Conservation (phyloP, 306 rosid species). For the Argentina anserina region DNA sequence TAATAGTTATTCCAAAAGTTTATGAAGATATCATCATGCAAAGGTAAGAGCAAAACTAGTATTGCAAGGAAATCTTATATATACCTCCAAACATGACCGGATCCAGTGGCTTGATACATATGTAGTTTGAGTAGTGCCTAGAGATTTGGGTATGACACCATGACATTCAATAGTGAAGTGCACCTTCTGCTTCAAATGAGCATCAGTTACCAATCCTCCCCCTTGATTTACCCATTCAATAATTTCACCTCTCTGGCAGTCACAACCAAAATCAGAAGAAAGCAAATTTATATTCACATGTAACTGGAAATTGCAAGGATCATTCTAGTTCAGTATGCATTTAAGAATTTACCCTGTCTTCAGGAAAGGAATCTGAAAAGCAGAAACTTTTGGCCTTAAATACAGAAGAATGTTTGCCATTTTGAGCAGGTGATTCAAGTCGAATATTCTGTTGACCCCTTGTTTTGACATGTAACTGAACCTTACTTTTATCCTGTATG, state of each 20-base stretch:
- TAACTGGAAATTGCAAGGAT: not conserved
- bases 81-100: constrained; percentile 87
- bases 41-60: constrained; percentile 15
- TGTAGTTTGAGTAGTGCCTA: constrained; percentile 28
- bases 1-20: not conserved
- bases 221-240: constrained; percentile 87
- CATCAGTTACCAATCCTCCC: constrained; percentile 63
- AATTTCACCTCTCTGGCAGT: constrained; percentile 71
- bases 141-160: constrained; percentile 46
- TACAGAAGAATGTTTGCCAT: constrained; percentile 46
- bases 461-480: constrained; percentile 20
- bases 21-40: not conserved
- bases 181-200: constrained; percentile 37
- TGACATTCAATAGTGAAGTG: constrained; percentile 76
- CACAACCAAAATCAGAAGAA: constrained; percentile 16
- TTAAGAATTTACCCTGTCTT: constrained; percentile 59
- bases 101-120: constrained; percentile 88
- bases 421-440: constrained; percentile 38
- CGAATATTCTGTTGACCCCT: constrained; percentile 34
- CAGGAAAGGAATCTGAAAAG: constrained; percentile 77
- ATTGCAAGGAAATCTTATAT: constrained; percentile 25
- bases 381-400: constrained; percentile 61
- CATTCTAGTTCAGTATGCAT: constrained; percentile 7
- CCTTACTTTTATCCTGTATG: constrained; percentile 26
- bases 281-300: not conserved